Percentiles rank a stretch among this genome's conserved stretches.
Conservation (phyloP, 1,284 basidiomycete genomes). For the Trametes versicolor region DNA sequence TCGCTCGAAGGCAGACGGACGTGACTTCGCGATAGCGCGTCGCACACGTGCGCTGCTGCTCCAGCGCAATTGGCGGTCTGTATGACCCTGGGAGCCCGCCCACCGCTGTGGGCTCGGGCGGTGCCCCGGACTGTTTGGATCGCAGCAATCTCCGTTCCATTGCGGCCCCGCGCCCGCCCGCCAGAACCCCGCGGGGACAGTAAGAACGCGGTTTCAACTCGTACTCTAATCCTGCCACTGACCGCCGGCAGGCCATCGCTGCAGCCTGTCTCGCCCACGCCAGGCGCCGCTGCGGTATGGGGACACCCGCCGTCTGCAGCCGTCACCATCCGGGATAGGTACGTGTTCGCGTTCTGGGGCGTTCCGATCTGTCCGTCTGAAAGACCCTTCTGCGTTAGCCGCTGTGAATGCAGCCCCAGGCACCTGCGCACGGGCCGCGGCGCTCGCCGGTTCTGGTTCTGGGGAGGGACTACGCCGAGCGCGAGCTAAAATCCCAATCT, state of each 20-base stretch:
- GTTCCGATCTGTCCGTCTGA: conserved; percentile 20
- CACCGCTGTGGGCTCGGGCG: neutral
- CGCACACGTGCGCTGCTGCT: conserved; percentile 9
- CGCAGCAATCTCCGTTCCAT: neutral
- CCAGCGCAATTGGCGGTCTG: conserved; percentile 2
- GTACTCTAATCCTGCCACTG: too few species aligned
- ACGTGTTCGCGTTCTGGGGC: conserved; percentile 6
- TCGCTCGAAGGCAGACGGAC: neutral
- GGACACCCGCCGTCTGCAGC: too few species aligned
- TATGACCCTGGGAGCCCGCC: conserved; percentile 3
- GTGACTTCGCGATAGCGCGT: neutral
- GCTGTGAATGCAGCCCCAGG: conserved; percentile 16
- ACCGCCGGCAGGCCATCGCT: too few species aligned
- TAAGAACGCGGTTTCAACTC: neutral
- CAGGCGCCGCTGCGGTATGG: too few species aligned
- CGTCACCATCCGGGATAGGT: neutral
- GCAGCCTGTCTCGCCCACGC: too few species aligned
- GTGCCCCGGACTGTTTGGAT: neutral
- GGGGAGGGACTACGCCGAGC: conserved; percentile 11
- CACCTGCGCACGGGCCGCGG: conserved; percentile 18
- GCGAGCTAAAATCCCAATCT: conserved; percentile 13
- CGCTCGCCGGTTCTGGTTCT: conserved; percentile 16
- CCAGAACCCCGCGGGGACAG: neutral
- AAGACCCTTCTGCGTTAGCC: conserved; percentile 14
- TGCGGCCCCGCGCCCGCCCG: neutral